Base-by-base conservation (phyloP, 345 rosid genomes). In the Eucalyptus melliodora region DNA sequence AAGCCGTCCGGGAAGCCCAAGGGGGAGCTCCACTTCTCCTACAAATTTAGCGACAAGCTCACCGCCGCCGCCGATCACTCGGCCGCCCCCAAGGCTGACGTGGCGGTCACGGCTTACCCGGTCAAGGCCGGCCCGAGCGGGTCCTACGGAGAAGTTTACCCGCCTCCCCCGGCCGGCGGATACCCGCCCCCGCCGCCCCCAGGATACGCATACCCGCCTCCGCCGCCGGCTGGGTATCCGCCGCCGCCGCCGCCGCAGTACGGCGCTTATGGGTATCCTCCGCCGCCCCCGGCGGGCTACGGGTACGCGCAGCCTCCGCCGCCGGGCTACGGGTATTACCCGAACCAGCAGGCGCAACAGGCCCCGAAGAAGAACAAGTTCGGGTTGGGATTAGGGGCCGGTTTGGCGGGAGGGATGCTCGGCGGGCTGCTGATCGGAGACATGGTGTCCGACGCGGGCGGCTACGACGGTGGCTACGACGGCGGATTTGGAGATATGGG, bases 351-450 rank as follows among this genome's bases (percentile, higher is more conserved):
- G 11, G 86, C 92, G 14, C 94, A 93, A 82, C 90, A 94, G 88
- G 95, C 92, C 21, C 91, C 87, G 9, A 93, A 92, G 92, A 96
- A 93, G 93, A 96, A 92, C 47, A 95, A 94, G 24, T 31, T 94
- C 9, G 96, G 96, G 47, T 16, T 94, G 93, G 97, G 98, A 51
- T 31, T 95, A 50, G 98, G 98, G 59, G 95, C 96, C 7, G 98
- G 98, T 55, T 90, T 97, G 93, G 40, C 95, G 0, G 98, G 99
- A 69, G 99, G 98, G 87, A 92, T 93, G 31, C 69, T 97, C 16
- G 97, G 99, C 44, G 98, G 98, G 88, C 92, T 97, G 67, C 62
- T 97, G 89, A 89, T 96, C 27, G 97, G 97, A 77, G 98, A 96
- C 65, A 47, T 96, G 91, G 95, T 96, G 21, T 96, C 98, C 3